Evolutionary conservation across 148 eudicot genomes (phyloP).

Genomic region (Dysphania ambrosioides): DNA sequence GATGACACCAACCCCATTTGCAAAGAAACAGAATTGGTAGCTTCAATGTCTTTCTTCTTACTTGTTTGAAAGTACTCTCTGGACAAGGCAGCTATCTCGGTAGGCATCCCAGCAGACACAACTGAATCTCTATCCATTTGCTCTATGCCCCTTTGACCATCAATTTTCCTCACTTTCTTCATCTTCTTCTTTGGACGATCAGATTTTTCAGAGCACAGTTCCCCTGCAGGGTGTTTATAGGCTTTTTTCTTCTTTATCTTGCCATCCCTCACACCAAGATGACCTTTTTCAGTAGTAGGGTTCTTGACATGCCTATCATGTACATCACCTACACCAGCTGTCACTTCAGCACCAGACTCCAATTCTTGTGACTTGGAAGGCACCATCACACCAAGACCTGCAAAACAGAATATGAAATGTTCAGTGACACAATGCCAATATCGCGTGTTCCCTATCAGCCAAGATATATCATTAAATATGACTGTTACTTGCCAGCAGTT

Average conservation of each 20-base stretch:
- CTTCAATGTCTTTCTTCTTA: slow-evolving; percentile 23
- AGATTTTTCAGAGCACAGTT: slow-evolving; percentile 36
- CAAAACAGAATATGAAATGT: slow-evolving; percentile 7
- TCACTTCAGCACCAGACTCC: slow-evolving; percentile 5
- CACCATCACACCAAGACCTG: slow-evolving; percentile 25
- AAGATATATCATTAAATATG: neutral
- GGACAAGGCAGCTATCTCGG: slow-evolving; percentile 21
- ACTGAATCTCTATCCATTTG: slow-evolving; percentile 16
- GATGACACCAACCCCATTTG: slow-evolving; percentile 21
- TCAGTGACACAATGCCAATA: slow-evolving; percentile 2
- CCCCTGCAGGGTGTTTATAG: slow-evolving; percentile 40
- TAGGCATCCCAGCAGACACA: slow-evolving; percentile 27
- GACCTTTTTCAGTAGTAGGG: slow-evolving; percentile 9
- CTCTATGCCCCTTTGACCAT: slow-evolving; percentile 18
- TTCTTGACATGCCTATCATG: slow-evolving; percentile 3
- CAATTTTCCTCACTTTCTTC: slow-evolving; percentile 44
- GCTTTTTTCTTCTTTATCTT: slow-evolving; percentile 39
- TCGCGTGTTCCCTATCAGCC: neutral
- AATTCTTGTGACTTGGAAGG: slow-evolving; percentile 21
- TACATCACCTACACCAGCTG: slow-evolving; percentile 14
- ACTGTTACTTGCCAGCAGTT: slow-evolving; percentile 22
- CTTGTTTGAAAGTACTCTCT: slow-evolving; percentile 25
- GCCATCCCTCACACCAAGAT: slow-evolving; percentile 13
- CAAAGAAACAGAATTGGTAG: slow-evolving; percentile 22
- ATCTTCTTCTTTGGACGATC: slow-evolving; percentile 34